phyloP scores from a whole-genome alignment of 805 yeast genomes.

The Metschnikowia matae region DNA sequence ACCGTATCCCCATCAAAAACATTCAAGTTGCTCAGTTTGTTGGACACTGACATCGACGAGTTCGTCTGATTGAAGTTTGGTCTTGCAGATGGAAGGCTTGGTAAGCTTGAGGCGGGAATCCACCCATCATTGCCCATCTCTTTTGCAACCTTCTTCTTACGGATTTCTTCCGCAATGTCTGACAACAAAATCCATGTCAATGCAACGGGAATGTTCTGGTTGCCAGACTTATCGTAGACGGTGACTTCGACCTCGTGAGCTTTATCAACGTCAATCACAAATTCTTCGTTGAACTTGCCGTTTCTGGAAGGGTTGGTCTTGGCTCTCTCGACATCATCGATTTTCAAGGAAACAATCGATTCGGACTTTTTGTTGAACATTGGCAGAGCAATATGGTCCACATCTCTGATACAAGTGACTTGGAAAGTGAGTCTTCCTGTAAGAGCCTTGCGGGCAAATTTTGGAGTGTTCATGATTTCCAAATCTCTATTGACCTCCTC shows the following conservation, averaged over 20 bases:
- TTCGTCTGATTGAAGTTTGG: constrained; percentile 5
- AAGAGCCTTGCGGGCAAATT: constrained; percentile 75
- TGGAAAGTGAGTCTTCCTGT: constrained; percentile 74
- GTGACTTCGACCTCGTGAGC: constrained; percentile 90
- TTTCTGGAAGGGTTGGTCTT: constrained; percentile 69
- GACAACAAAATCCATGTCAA: constrained; percentile 85
- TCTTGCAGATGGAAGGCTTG: constrained; percentile 2
- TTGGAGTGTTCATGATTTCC: constrained; percentile 63
- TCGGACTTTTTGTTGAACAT: constrained; percentile 77
- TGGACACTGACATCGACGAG: not conserved
- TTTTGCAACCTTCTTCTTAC: constrained; percentile 75
- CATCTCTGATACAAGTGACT: constrained; percentile 77
- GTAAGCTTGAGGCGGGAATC: constrained; percentile 71
- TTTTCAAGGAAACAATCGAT: constrained; percentile 67
- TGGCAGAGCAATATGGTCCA: constrained; percentile 88
- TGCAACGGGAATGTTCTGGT: constrained; percentile 77
- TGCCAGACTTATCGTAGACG: constrained; percentile 76
- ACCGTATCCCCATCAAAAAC: not conserved
- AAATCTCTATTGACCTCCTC: constrained; percentile 65
- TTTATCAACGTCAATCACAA: constrained; percentile 75
- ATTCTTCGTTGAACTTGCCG: constrained; percentile 82
- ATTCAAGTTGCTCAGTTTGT: constrained; percentile 1
- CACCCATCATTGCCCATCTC: constrained; percentile 74
- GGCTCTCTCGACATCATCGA: constrained; percentile 84
- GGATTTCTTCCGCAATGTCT: constrained; percentile 90